phyloP scores from a whole-genome alignment of 208 protist species.

The Leishmania tarentolae region DNA sequence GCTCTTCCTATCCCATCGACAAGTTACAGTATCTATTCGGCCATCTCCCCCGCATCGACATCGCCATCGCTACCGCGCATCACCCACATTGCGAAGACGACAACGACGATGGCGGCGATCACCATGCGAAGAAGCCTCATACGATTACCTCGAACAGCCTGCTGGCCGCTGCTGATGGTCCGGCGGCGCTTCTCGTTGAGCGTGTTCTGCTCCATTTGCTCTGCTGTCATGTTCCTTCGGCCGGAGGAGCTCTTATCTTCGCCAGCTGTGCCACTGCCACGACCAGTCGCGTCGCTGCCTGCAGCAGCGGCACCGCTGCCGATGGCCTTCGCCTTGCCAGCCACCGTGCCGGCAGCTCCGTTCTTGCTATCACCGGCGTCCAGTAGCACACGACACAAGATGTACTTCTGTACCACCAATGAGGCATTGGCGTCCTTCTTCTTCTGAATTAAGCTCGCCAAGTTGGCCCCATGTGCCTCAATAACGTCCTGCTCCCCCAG shows the following conservation, averaged over 20 bases:
- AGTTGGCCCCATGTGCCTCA: constrained; percentile 59
- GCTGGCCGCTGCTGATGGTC: constrained; percentile 2
- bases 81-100: constrained; percentile 27
- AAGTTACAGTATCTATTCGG: background rate
- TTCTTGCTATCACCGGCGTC: constrained; percentile 21
- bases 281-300: background rate
- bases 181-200: constrained; percentile 94
- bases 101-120: constrained; percentile 11
- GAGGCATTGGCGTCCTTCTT: constrained; percentile 50
- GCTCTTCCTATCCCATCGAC: background rate
- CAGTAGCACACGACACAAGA: constrained; percentile 47
- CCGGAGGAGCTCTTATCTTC: background rate
- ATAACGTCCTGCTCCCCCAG: constrained; percentile 61
- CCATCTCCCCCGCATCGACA: background rate
- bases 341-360: background rate
- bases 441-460: constrained; percentile 67
- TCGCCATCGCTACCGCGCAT: constrained; percentile 5
- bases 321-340: background rate
- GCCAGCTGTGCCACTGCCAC: constrained; percentile 9
- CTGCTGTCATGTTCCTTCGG: constrained; percentile 27
- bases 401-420: constrained; percentile 53
- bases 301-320: background rate
- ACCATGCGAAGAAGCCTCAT: constrained; percentile 12
- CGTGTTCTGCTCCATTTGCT: constrained; percentile 35
- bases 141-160: background rate